These are phyloP conservation scores for Domatiomyces catenatus DNA, from an alignment of 2,329 filamentous ascomycete species.

Conservation along the genomic window DNA sequence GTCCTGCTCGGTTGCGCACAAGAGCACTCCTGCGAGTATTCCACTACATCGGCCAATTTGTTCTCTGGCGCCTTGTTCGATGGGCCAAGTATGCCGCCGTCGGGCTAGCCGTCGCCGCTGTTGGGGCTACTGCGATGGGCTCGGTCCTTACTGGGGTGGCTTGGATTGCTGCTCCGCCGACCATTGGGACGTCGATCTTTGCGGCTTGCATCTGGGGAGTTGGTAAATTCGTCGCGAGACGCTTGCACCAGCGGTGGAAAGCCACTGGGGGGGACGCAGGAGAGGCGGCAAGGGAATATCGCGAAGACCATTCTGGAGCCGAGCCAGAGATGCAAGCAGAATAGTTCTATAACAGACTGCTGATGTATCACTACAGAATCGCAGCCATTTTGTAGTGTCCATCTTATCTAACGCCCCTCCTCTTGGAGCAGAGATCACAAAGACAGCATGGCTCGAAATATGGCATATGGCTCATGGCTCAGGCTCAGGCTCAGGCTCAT, in stretches of 20 bases:
- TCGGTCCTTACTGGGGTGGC: constrained; percentile 12
- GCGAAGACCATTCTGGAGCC: constrained; percentile 3
- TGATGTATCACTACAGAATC: background rate
- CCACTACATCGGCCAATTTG: constrained; percentile 12
- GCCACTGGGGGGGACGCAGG: constrained; percentile 10
- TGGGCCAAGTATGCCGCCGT: constrained; percentile 17
- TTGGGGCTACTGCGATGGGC: constrained; percentile 15
- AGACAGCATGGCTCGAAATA: no score
- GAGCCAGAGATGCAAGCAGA: background rate
- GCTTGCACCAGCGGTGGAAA: constrained; percentile 12
- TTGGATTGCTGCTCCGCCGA: constrained; percentile 14
- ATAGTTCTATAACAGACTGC: background rate
- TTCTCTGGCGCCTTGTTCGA: constrained; percentile 17
- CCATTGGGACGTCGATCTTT: constrained; percentile 13
- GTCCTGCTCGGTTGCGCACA: constrained; percentile 12
- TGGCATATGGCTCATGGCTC: no score
- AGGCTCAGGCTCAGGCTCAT: no score
- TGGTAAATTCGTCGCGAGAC: constrained; percentile 11
- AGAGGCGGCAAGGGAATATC: constrained; percentile 8
- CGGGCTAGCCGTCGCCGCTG: constrained; percentile 12
- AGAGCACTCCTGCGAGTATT: constrained; percentile 15
- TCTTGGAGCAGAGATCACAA: no score
- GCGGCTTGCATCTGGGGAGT: constrained; percentile 14
- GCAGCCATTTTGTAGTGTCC: background rate
- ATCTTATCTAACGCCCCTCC: no score